Evolutionary conservation across 2,329 filamentous ascomycete genomes (phyloP).

Genomic region (Alternaria ventricosa): DNA sequence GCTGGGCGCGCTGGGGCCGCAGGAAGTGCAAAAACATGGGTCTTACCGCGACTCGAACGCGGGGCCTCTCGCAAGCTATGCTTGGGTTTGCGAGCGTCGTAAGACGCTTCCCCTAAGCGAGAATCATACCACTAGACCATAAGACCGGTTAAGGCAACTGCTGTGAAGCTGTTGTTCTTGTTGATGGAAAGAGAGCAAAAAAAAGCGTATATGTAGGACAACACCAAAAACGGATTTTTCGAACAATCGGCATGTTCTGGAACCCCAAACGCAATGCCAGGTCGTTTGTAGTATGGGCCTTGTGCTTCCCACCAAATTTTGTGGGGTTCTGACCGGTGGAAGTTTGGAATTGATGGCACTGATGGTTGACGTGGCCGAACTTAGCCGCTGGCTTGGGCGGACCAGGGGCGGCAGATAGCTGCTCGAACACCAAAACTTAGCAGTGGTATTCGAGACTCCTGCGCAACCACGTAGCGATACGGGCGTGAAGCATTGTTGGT

Average conservation of each 20-base stretch:
- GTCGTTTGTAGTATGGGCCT: background rate
- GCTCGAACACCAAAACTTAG: background rate
- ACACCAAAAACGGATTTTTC: rapidly evolving
- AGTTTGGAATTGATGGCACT: background rate
- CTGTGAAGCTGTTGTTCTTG: background rate
- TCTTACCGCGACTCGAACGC: conserved; percentile 39
- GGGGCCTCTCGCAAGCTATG: conserved; percentile 34
- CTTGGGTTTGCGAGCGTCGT: conserved; percentile 15
- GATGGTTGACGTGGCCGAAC: background rate
- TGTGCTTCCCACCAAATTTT: background rate
- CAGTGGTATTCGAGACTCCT: background rate
- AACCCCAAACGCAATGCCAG: background rate
- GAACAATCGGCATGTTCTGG: background rate
- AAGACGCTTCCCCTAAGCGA: conserved; percentile 61
- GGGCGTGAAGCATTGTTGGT: background rate
- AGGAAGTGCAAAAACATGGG: conserved; percentile 19
- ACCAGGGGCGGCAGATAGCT: background rate
- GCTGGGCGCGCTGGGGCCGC: no score
- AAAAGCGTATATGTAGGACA: background rate
- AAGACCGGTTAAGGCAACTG: conserved; percentile 9
- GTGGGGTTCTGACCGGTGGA: background rate
- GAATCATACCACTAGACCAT: conserved; percentile 71
- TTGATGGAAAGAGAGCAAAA: background rate
- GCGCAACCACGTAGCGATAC: background rate
- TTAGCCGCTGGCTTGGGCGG: background rate